Base-by-base conservation (phyloP, 805 yeast species). In the Kregervanrija pseudodelftensis region DNA sequence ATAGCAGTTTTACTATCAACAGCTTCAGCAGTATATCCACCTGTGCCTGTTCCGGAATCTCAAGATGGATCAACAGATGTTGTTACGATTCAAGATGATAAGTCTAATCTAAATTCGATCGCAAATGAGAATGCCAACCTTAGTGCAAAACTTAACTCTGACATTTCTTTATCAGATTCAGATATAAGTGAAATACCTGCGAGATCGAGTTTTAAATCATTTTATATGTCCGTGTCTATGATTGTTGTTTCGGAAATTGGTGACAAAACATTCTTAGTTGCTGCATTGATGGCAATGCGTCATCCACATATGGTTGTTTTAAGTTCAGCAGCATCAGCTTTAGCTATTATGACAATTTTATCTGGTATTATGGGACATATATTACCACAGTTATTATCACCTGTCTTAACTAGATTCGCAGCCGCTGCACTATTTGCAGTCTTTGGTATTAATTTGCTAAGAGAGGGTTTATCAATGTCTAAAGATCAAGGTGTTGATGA, bases 281-380 rank as follows among this genome's bases (percentile, higher is more conserved):
- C 99, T 33, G 98, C 97, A 2, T 72, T 93, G 52, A 90, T 93
- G 96, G 96, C 98, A 30, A 93, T 93, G 98, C 85, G 87, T 60
- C 82, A 89, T 65, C 78, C 90, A 14, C 76, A 95, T 56, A 56
- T 76, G 58, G 72, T 87, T 39, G 98, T 93, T n/a, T 91, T 93
- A 61, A 71, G 87, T 8, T 81, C 96, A 12, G 93, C 96, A 3
- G 87, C 88, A 52, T 62, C 84, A 11, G 88, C 98, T 1, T 73
- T 93, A 56, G 86, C 79, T 3, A 63, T 93, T 44, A 93, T 93
- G 99, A 89, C 99, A 1, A 70, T 93, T 9, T 72, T 93, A 48
- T 86, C 95, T 7, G 98, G 96, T 49, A 55, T 87, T 17, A 82
- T 90, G 17, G 99, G 99, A 33, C 96, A 88, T 59, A 81, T 96